Evolutionary conservation across 192 early-diverging fungal species (phyloP).

Genomic region (Backusella psychrophila): DNA sequence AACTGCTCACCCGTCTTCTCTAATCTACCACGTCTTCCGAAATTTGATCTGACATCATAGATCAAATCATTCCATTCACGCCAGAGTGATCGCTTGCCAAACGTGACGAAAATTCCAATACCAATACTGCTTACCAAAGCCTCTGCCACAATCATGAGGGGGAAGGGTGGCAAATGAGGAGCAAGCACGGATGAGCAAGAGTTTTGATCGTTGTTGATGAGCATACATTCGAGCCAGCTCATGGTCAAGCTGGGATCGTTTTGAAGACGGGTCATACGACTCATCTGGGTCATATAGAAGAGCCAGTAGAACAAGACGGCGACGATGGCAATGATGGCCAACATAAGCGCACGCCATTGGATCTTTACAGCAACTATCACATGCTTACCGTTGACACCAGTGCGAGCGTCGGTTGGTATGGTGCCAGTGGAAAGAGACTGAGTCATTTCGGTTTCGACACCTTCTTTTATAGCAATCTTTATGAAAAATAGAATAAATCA

Average conservation of each 20-base stretch:
- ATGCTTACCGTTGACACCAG: constrained; percentile 29
- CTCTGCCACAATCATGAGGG: constrained; percentile 47
- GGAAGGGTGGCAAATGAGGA: constrained; percentile 41
- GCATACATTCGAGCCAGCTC: constrained; percentile 41
- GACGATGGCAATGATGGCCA: constrained; percentile 36
- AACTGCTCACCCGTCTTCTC: background rate
- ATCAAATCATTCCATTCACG: constrained; percentile 49
- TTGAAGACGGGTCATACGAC: constrained; percentile 20
- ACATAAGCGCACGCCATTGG: constrained; percentile 53
- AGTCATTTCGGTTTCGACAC: constrained; percentile 30
- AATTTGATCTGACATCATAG: constrained; percentile 14
- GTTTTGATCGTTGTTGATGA: constrained; percentile 29
- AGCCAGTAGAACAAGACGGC: constrained; percentile 54
- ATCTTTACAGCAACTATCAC: constrained; percentile 50
- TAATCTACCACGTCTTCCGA: background rate
- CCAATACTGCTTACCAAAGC: constrained; percentile 41
- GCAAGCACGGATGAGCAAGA: constrained; percentile 33
- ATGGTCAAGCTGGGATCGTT: constrained; percentile 11
- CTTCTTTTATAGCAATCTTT: constrained; percentile 29
- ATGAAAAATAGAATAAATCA: background rate
- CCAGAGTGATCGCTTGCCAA: constrained; percentile 43
- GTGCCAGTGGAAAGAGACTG: constrained; percentile 12
- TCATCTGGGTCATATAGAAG: constrained; percentile 48
- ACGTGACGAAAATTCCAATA: constrained; percentile 41
- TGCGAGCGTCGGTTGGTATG: background rate